Conservation (phyloP, 2,329 filamentous ascomycete genomes). For the Penicillium crustosum region DNA sequence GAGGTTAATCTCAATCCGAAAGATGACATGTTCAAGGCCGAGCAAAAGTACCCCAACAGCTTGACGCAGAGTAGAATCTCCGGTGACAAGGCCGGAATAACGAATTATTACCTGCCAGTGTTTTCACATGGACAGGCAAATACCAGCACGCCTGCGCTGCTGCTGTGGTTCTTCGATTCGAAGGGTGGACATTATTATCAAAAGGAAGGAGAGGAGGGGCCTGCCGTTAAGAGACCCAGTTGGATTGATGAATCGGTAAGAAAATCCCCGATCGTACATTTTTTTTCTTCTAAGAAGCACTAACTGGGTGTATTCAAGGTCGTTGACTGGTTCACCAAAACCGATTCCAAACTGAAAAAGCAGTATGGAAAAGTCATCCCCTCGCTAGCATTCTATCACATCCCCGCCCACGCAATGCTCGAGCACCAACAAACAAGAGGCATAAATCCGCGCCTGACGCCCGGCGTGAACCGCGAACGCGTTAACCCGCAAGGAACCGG, state of each 20-base stretch:
- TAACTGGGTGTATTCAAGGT: slow-evolving; percentile 14
- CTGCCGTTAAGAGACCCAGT: slow-evolving; percentile 37
- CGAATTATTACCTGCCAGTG: slow-evolving; percentile 57
- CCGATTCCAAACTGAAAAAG: slow-evolving; percentile 29
- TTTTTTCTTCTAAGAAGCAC: background rate
- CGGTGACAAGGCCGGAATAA: slow-evolving; percentile 43
- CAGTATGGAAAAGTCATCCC: slow-evolving; percentile 44
- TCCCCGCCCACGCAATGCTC: slow-evolving; percentile 48
- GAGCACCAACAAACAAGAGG: slow-evolving; percentile 43
- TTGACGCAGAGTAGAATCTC: slow-evolving; percentile 48
- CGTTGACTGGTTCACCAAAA: slow-evolving; percentile 48
- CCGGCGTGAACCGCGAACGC: slow-evolving; percentile 51
- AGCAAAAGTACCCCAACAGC: slow-evolving; percentile 39
- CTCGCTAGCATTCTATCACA: slow-evolving; percentile 57
- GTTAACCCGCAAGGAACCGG: slow-evolving; percentile 22
- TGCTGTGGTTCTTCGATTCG: slow-evolving; percentile 74
- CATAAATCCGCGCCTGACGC: slow-evolving; percentile 44
- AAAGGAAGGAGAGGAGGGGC: slow-evolving; percentile 22
- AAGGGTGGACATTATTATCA: slow-evolving; percentile 57
- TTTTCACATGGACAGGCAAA: slow-evolving; percentile 45
- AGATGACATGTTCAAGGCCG: slow-evolving; percentile 42
- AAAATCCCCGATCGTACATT: background rate
- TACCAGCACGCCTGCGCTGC: slow-evolving; percentile 37
- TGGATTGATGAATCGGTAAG: slow-evolving; percentile 48
- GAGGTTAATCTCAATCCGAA: slow-evolving; percentile 57